Evolutionary conservation across 2,329 filamentous ascomycete genomes (phyloP), one percentile per base, ranked within the genome.

Genomic region (Colletotrichum musae): DNA sequence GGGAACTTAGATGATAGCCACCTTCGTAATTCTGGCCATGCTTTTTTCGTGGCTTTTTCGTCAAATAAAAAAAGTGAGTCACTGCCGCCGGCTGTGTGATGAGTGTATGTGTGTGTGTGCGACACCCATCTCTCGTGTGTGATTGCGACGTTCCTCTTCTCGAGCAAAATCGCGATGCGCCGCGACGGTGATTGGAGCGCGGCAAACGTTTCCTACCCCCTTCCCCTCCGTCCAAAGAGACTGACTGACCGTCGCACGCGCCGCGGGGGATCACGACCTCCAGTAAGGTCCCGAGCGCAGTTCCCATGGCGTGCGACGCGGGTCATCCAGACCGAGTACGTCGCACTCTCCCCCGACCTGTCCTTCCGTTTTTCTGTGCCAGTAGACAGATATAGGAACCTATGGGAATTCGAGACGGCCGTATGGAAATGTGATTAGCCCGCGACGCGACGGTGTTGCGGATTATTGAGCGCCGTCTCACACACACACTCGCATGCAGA

Each of bases 131-230:
- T 51, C n/a, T 13, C 12, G 21, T 7, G 32, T 41, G 47, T 61
- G 41, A 48, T 39, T 53, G 28, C 28, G 56, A 62, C 57, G 51
- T 32, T 36, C 32, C 21, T 24, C 18, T 7, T 7, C 28, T n/a
- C 10, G 16, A 39, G 21, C 39, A 51, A 26, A 26, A 21, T 48
- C 18, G 66, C 50, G 56, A 66, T 69, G 66, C 66, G 66, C 66
- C 66, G 51, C 15, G 41, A 21, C 62, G 41, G 66, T 47, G 66
- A 69, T 69, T 69, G 66, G 66, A 69, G 66, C 61, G 66, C 61
- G 32, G 32, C 32, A 36, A 24, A 24, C 21, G 21, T 24, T 24
- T 24, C 18, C 18, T 24, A 24, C 3, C 21, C 21, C 21, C 32
- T 18, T 18, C 18, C 32, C 4, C 32, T 36, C 32, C 32, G 32